Percentiles rank a stretch among this genome's conserved stretches.
Conservation (phyloP, 2,329 filamentous ascomycete species). For the Aspergillus sp. region DNA sequence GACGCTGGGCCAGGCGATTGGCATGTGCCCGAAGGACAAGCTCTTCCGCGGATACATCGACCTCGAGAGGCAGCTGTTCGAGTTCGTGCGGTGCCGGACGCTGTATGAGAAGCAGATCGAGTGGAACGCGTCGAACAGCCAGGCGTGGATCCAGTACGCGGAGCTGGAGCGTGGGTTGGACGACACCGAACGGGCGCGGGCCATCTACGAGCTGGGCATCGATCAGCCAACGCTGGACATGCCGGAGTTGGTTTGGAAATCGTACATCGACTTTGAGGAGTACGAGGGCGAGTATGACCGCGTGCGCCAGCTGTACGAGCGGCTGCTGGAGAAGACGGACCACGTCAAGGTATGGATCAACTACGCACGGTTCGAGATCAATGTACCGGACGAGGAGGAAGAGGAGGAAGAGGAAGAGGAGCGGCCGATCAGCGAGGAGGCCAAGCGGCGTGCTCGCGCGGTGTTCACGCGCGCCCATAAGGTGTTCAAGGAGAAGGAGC, state of each 20-base stretch:
- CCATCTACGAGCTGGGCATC: conserved; percentile 89
- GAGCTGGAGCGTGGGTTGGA: conserved; percentile 89
- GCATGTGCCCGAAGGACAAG: conserved; percentile 94
- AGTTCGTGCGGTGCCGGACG: conserved; percentile 86
- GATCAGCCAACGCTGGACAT: conserved; percentile 83
- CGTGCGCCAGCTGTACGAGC: conserved; percentile 80
- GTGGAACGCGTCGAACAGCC: conserved; percentile 84
- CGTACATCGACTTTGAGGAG: conserved; percentile 98
- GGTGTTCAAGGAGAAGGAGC: conserved; percentile 81
- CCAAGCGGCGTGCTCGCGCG: conserved; percentile 75
- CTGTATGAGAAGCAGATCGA: conserved; percentile 93
- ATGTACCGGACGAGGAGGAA: conserved; percentile 72
- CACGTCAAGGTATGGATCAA: conserved; percentile 99
- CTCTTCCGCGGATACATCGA: conserved; percentile 92
- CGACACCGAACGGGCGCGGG: conserved; percentile 80
- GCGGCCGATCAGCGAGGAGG: conserved; percentile 69
- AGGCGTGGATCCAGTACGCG: conserved; percentile 95
- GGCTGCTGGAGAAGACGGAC: conserved; percentile 88
- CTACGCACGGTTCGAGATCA: conserved; percentile 97
- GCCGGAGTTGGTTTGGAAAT: conserved; percentile 96
- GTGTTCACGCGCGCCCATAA: conserved; percentile 84
- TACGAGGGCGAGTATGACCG: conserved; percentile 88
- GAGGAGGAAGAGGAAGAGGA: conserved; percentile 61
- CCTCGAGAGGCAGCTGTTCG: conserved; percentile 87
- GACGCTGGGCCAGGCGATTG: conserved; percentile 83